These are phyloP conservation scores for Trichosporon ovoides DNA, from an alignment of 1,284 basidiomycete species.

Conservation along the genomic window DNA sequence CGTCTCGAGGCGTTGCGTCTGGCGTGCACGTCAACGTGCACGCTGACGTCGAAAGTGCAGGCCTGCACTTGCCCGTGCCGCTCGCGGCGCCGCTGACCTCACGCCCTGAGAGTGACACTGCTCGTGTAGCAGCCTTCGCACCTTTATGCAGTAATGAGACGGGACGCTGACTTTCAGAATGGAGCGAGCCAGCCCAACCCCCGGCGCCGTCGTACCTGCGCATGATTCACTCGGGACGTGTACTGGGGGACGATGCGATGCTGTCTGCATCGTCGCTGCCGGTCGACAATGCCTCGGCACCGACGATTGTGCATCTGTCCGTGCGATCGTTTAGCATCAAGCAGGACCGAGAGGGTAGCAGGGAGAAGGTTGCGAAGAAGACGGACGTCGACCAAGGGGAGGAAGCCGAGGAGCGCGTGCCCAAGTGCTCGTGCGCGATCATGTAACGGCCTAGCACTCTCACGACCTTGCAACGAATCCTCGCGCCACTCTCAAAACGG, in stretches of 20 bases:
- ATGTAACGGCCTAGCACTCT: slow-evolving; percentile 22
- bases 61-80: too few relatives aligned
- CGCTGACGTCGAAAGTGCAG: neutral
- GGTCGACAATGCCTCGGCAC: slow-evolving; percentile 42
- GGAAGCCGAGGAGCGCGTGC: slow-evolving; percentile 30
- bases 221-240: slow-evolving; percentile 72
- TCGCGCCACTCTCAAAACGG: neutral
- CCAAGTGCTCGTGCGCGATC: slow-evolving; percentile 43
- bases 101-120: too few relatives aligned
- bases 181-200: slow-evolving; percentile 64
- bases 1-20: neutral
- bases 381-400: slow-evolving; percentile 3
- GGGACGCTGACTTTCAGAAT: slow-evolving; percentile 53
- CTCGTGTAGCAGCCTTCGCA: too few relatives aligned
- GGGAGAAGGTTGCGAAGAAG: slow-evolving; percentile 15
- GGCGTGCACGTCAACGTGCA: neutral
- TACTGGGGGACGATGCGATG: slow-evolving; percentile 76
- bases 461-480: neutral
- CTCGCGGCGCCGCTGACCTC: too few relatives aligned
- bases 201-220: slow-evolving; percentile 72
- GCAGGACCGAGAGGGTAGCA: neutral
- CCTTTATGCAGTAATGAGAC: too few relatives aligned
- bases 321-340: slow-evolving; percentile 58
- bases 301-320: slow-evolving; percentile 74
- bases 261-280: slow-evolving; percentile 49